Evolutionary conservation across 352 stramenopile genomes (phyloP), one percentile per base, ranked within the genome.

Genomic region (Hyaloperonospora brassicae): DNA sequence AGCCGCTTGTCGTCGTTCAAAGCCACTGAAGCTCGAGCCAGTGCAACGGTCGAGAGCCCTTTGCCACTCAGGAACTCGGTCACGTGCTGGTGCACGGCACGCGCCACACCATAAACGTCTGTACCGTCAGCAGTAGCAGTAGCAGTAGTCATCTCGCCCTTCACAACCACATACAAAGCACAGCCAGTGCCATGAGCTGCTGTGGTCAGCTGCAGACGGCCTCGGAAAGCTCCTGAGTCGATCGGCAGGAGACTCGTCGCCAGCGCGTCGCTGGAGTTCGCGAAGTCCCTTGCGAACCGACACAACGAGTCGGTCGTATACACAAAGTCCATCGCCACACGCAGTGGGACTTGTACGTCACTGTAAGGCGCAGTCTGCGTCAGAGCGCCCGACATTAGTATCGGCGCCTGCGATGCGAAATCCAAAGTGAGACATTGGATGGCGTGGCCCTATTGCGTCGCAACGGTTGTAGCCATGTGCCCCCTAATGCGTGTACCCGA

Each of bases 151-250:
- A 69, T 47, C 6, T 53, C 55, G 10, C 64, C 64, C 24, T 70
- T 70, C 36, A 77, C 44, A 12, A 47, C 56, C 43, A 77, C 22
- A 50, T 73, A 69, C 50, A 77, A 36, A 24, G 58, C 55, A n/a
- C 68, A 77, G 31, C 68, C 64, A 21, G 61, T 56, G 14, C 59
- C 59, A 17, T 47, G 63, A 2, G 64, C 55, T 14, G 64, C 64
- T 23, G 66, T 77, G 47, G 68, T 62, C 38, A 77, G 55, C 50
- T 73, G 64, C 53, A 72, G 39, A 23, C 72, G 69, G 54, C 68
- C 64, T 42, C 62, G 68, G 50, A 73, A 76, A 3, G 45, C 17
- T 36, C 50, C 50, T n/a, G n/a, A n/a, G 43, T 10, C 50, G 6
- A 41, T 34, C 5, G 68, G 61, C 24, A 73, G 45, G 25, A 76